phyloP scores from a whole-genome alignment of 805 yeast species.

The Nakazawaea peltata region DNA sequence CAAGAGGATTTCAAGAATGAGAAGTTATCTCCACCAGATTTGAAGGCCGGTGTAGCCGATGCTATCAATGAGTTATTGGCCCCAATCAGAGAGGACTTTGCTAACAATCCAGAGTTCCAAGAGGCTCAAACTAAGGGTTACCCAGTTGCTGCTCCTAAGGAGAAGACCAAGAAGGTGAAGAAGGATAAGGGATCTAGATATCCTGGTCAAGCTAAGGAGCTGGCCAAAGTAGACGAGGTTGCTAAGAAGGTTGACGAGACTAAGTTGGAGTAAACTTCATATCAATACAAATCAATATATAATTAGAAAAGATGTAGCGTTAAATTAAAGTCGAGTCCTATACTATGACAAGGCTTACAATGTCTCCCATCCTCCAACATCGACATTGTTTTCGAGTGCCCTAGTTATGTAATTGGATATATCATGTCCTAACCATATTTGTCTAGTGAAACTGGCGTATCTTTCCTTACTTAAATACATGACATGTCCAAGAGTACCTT shows the following conservation, averaged over 20 bases:
- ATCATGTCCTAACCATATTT: slow-evolving; percentile 74
- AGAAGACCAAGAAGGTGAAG: slow-evolving; percentile 65
- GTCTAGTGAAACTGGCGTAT: slow-evolving; percentile 58
- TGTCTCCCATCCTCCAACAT: slow-evolving; percentile 96
- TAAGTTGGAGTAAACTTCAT: slow-evolving; percentile 18
- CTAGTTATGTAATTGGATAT: slow-evolving; percentile 72
- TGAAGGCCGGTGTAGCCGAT: slow-evolving; percentile 86
- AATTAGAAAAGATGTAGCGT: not conserved
- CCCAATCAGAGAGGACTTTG: slow-evolving; percentile 73
- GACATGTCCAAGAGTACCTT: slow-evolving; percentile 63
- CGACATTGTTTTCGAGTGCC: slow-evolving; percentile 68
- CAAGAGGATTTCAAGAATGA: slow-evolving; percentile 66
- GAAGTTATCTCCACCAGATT: slow-evolving; percentile 84
- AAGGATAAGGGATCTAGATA: slow-evolving; percentile 86
- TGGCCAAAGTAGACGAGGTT: slow-evolving; percentile 18
- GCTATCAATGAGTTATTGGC: slow-evolving; percentile 73
- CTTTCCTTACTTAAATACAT: slow-evolving; percentile 52
- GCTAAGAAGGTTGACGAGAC: slow-evolving; percentile 31
- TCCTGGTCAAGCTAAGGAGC: slow-evolving; percentile 67
- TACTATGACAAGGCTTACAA: slow-evolving; percentile 26
- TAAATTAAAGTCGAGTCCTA: not conserved
- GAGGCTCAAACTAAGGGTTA: slow-evolving; percentile 74
- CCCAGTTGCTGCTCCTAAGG: slow-evolving; percentile 62
- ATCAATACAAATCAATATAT: not conserved
- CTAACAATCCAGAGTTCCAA: slow-evolving; percentile 58